Conservation (phyloP, 1,284 basidiomycete species). For the Amylostereum areolatum region DNA sequence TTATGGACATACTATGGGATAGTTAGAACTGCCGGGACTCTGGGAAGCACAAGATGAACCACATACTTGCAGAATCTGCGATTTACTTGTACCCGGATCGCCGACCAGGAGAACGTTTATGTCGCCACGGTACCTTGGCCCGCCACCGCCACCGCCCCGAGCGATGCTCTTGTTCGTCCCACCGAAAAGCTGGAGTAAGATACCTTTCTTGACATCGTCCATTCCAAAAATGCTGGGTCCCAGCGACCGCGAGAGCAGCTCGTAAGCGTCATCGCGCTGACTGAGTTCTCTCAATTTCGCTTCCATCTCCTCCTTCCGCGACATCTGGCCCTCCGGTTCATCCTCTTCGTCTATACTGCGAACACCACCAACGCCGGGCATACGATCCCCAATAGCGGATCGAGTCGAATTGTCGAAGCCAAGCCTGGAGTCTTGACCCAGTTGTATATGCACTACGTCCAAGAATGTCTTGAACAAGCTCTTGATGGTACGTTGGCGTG, state of each 20-base stretch:
- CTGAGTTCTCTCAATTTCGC: constrained; percentile 67
- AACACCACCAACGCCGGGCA: constrained; percentile 81
- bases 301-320: constrained; percentile 53
- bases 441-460: constrained; percentile 89
- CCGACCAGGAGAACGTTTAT: constrained; percentile 97
- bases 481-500: constrained; percentile 87
- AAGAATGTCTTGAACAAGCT: constrained; percentile 96
- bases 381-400: constrained; percentile 58
- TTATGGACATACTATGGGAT: constrained; percentile 88
- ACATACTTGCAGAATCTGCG: constrained; percentile 84
- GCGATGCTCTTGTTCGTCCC: constrained; percentile 96
- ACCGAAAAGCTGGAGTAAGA: constrained; percentile 92
- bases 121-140: constrained; percentile 94
- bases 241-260: constrained; percentile 78
- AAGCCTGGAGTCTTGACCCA: constrained; percentile 67
- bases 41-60: neutral
- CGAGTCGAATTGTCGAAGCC: constrained; percentile 82
- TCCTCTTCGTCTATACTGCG: constrained; percentile 66
- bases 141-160: constrained; percentile 89
- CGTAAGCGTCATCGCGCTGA: constrained; percentile 79
- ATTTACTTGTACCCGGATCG: constrained; percentile 97
- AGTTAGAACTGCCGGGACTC: neutral
- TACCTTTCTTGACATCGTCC: constrained; percentile 99
- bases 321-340: constrained; percentile 40
- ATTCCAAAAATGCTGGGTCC: constrained; percentile 97